Percentiles rank a stretch among this genome's conserved stretches.
Conservation (phyloP, 2,329 filamentous ascomycete species). For the Metarhizium humberi region DNA sequence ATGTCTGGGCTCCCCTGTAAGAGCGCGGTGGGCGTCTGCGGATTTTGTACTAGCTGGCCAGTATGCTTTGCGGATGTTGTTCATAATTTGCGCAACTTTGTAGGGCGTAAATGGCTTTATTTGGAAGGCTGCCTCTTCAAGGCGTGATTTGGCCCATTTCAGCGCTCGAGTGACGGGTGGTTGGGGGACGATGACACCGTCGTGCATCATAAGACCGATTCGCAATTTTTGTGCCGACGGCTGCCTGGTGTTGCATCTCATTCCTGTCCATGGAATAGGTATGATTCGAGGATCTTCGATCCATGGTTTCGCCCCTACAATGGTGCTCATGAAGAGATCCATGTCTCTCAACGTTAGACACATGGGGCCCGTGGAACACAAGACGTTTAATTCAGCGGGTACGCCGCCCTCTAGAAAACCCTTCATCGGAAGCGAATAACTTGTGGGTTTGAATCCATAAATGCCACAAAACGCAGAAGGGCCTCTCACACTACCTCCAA, state of each 20-base stretch:
- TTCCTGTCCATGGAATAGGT: slow-evolving; percentile 23
- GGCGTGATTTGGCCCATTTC: neutral
- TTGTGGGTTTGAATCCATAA: slow-evolving; percentile 8
- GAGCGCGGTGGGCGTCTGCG: slow-evolving; percentile 6
- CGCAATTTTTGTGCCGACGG: slow-evolving; percentile 14
- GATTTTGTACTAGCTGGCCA: neutral
- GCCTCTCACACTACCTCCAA: slow-evolving; percentile 24
- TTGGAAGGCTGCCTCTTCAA: neutral
- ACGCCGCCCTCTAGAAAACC: slow-evolving; percentile 15
- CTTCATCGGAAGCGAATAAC: slow-evolving; percentile 16
- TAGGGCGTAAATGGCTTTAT: slow-evolving; percentile 1
- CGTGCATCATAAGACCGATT: slow-evolving; percentile 32
- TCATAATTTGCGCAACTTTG: neutral
- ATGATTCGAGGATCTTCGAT: slow-evolving; percentile 20
- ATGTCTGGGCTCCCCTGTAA: slow-evolving; percentile 18
- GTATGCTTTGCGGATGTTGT: neutral
- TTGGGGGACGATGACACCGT: slow-evolving; percentile 27
- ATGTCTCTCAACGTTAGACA: slow-evolving; percentile 21
- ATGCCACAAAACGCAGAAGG: slow-evolving; percentile 20
- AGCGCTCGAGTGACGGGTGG: slow-evolving; percentile 17
- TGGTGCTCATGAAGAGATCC: slow-evolving; percentile 21
- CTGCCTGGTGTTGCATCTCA: slow-evolving; percentile 6
- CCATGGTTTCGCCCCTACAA: slow-evolving; percentile 14
- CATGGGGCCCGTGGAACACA: slow-evolving; percentile 25
- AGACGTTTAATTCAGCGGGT: slow-evolving; percentile 22